Conservation (phyloP, 805 yeast genomes). For the Pichia manshurica region DNA sequence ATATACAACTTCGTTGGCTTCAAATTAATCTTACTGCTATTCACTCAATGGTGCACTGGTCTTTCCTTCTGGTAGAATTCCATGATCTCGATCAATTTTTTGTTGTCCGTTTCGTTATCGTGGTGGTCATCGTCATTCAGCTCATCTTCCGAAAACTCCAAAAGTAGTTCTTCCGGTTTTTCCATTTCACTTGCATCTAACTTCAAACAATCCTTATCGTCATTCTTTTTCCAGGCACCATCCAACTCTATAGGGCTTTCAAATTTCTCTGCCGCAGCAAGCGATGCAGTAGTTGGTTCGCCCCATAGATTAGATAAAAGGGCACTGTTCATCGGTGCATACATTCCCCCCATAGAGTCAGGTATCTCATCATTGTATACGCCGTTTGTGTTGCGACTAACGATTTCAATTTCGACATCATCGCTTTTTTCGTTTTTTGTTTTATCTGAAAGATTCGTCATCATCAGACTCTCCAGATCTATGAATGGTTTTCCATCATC, state of each 20-base stretch:
- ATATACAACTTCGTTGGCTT: background rate
- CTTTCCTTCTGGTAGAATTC: slow-evolving; percentile 19
- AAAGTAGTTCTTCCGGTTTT: slow-evolving; percentile 16
- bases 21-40: no score
- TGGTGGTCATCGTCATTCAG: slow-evolving; percentile 8
- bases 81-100: slow-evolving; percentile 19
- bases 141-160: slow-evolving; percentile 24
- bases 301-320: slow-evolving; percentile 26
- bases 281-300: background rate
- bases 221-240: slow-evolving; percentile 8
- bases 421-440: slow-evolving; percentile 13
- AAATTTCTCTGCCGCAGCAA: slow-evolving; percentile 9
- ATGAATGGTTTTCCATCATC: background rate
- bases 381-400: slow-evolving; percentile 10
- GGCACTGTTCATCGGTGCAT: slow-evolving; percentile 36
- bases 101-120: slow-evolving; percentile 17
- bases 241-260: slow-evolving; percentile 25
- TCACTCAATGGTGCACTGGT: background rate
- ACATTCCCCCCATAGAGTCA: slow-evolving; percentile 37
- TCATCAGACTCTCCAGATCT: slow-evolving; percentile 7
- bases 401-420: slow-evolving; percentile 45
- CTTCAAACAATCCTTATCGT: background rate
- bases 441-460: background rate
- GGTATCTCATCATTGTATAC: slow-evolving; percentile 7
- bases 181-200: slow-evolving; percentile 1